Evolutionary conservation across 2,329 filamentous ascomycete genomes (phyloP), one percentile per base, ranked within the genome.

Genomic region (Cladosporium cucumerinum): DNA sequence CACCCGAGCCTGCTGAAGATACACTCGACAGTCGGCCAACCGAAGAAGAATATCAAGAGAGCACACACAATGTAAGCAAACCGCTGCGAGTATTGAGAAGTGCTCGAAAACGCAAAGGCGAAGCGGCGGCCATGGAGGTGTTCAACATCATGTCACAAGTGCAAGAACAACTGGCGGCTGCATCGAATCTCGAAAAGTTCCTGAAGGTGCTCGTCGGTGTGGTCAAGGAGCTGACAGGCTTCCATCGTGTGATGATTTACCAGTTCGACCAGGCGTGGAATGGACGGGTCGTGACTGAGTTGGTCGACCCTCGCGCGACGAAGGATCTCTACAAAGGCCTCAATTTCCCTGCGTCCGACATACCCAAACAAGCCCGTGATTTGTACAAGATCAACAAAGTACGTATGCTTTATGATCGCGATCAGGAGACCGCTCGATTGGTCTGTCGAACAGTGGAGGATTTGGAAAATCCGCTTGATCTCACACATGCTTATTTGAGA

Each of bases 131-230:
- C 0, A 95, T 95, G 88, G 90, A 96, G 71, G 90, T 95, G 1
- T 96, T 96, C 77, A 93, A 92, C 76, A 93, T 96, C 68, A 91
- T 96, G 86, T 92, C 90, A 1, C 93, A 97, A 74, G 89, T 97
- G 0, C 92, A 96, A 74, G 92, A 96, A 71, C 93, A 96, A 75
- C 81, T 97, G 14, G 86, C 90, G 5, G 85, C 87, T 28, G 91
- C 92, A 1, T 82, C 87, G 0, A 88, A 84, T 66, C 79, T 96
- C 0, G 87, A 92, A 0, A 82, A 77, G 0, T 92, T 97, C 66
- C 80, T 96, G 43, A 94, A 95, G 71, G 88, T 93, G 6, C 78
- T 95, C 3, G 90, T 94, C 0, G 92, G 92, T 0, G 89, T 97
- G 8, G 86, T 96, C 36, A 96, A 96, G 73, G 93, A 97, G 72